Conservation (phyloP, 306 rosid genomes). For the Cicer arietinum region DNA sequence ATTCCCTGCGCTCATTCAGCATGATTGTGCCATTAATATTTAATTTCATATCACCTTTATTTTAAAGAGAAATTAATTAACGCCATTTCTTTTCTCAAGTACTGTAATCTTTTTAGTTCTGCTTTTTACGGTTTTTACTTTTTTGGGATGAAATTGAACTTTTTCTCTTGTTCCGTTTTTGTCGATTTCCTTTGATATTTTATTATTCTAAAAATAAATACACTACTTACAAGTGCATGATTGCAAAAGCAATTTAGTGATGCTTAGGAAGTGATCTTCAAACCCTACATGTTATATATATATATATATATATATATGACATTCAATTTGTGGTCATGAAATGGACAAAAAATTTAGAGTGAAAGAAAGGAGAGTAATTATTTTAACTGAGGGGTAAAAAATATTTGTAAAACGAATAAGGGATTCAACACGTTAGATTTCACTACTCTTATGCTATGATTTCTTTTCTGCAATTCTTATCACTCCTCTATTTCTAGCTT, state of each 20-base stretch:
- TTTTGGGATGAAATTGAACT: background rate
- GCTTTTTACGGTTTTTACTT: background rate
- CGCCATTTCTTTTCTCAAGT: background rate
- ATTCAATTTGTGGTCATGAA: no score
- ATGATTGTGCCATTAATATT: constrained; percentile 17
- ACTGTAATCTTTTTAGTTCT: background rate
- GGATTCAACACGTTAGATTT: background rate
- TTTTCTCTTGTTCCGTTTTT: background rate
- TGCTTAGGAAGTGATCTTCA: background rate
- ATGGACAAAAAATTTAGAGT: background rate
- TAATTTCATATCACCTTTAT: constrained; percentile 17
- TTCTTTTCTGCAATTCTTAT: no score
- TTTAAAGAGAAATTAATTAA: background rate
- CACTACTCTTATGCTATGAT: background rate
- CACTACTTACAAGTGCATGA: background rate
- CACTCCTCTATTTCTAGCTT: no score
- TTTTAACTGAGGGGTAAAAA: background rate
- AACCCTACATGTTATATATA: background rate
- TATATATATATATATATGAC: background rate
- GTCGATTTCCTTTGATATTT: background rate
- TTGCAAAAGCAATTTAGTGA: background rate
- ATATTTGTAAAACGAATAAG: background rate
- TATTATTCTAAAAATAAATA: background rate
- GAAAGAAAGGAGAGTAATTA: background rate
- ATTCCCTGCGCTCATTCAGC: constrained; percentile 41